These are phyloP conservation scores for Polygonum maritimum DNA, from an alignment of 148 eudicot species.

Conservation along the genomic window DNA sequence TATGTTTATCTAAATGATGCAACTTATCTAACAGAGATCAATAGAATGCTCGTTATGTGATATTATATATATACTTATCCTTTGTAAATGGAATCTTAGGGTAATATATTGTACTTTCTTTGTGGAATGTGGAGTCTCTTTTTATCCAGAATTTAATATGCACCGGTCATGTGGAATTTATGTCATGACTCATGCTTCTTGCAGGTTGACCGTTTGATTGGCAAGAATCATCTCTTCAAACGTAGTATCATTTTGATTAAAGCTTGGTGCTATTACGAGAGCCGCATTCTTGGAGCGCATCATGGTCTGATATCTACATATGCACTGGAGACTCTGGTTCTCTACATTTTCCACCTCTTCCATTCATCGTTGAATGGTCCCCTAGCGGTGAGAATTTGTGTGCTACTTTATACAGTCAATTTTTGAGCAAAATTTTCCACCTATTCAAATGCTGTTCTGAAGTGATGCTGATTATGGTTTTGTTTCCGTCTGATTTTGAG, in stretches of 20 bases:
- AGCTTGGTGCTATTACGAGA: slow-evolving; percentile 98
- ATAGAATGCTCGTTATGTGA: background rate
- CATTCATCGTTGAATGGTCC: slow-evolving; percentile 75
- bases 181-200: background rate
- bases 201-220: slow-evolving; percentile 79
- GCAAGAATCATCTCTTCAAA: slow-evolving; percentile 82
- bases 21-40: background rate
- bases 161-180: background rate
- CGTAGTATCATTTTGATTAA: slow-evolving; percentile 86
- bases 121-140: background rate
- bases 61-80: background rate
- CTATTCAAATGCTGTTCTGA: background rate
- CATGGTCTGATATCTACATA: slow-evolving; percentile 94
- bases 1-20: slow-evolving; percentile 16
- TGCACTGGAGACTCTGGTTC: slow-evolving; percentile 88
- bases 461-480: slow-evolving; percentile 11
- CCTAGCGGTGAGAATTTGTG: slow-evolving; percentile 62
- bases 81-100: background rate
- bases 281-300: slow-evolving; percentile 95
- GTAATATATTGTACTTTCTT: background rate
- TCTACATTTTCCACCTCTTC: slow-evolving; percentile 81
- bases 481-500: slow-evolving; percentile 15
- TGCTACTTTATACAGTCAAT: background rate
- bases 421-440: background rate
- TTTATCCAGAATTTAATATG: background rate